These are phyloP conservation scores for Suhomyces bokatorum DNA, from an alignment of 1,139 yeast species.

Conservation along the genomic window DNA sequence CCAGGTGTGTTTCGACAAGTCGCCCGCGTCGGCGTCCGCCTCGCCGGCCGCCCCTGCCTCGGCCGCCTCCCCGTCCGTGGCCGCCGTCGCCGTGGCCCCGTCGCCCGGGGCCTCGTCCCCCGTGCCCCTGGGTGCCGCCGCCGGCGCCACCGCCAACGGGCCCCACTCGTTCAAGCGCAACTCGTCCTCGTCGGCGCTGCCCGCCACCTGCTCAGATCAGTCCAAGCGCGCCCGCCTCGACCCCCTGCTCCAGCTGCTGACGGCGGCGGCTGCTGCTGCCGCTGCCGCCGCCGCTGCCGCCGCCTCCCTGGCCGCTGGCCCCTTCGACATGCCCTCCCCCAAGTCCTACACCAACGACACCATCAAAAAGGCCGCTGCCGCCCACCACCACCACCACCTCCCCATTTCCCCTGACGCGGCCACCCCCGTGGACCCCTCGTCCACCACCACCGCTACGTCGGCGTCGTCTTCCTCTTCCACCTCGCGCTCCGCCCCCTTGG, in stretches of 20 bases:
- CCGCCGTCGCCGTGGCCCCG: conserved; percentile 7
- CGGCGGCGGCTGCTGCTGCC: too few species aligned
- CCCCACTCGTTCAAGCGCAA: conserved; percentile 16
- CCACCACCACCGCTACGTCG: too few species aligned
- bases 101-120: conserved; percentile 13
- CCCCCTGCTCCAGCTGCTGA: conserved; percentile 20
- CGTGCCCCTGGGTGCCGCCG: conserved; percentile 6
- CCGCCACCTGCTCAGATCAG: conserved; percentile 16
- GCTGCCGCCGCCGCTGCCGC: conserved; percentile 12
- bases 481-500: conserved; percentile 4
- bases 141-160: conserved; percentile 16
- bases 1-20: conserved; percentile 35
- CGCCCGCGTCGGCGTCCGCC: conserved; percentile 17
- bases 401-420: conserved; percentile 11
- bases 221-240: conserved; percentile 32
- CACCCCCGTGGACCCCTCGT: conserved; percentile 4
- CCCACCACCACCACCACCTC: conserved; percentile 11
- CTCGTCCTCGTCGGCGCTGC: conserved; percentile 18
- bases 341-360: conserved; percentile 15
- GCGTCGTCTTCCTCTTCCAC: too few species aligned
- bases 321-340: conserved; percentile 15
- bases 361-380: conserved; percentile 11
- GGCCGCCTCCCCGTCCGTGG: conserved; percentile 10
- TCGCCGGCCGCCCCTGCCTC: conserved; percentile 16
- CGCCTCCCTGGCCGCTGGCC: conserved; percentile 3